A percentile compares a stretch with the other conserved stretches of the same genome.
Conservation (phyloP, 1,284 basidiomycete genomes). For the Fomitopsis pinicola region DNA sequence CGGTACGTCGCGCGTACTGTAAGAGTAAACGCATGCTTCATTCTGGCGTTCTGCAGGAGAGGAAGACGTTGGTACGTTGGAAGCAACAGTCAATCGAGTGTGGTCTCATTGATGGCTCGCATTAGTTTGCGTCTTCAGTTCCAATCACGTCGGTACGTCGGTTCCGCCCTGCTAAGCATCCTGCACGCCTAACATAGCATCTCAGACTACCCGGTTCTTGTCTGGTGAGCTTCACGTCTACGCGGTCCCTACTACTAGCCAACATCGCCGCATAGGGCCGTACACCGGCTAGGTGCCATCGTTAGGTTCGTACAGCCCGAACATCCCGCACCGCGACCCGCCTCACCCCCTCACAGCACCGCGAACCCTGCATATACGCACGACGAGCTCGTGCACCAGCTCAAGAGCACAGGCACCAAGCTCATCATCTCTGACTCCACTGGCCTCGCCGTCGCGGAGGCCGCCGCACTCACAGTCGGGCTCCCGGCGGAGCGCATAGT, state of each 20-base stretch:
- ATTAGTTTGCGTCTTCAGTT: conserved; percentile 58
- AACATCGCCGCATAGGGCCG: conserved; percentile 50
- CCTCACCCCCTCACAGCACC: conserved; percentile 30
- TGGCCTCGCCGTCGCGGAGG: conserved; percentile 43
- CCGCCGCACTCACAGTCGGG: conserved; percentile 46
- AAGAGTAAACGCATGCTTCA: background rate
- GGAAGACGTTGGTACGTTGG: conserved; percentile 46
- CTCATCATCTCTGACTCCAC: conserved; percentile 62
- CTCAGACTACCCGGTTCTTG: conserved; percentile 64
- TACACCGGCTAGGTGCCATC: conserved; percentile 67
- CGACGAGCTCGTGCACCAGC: conserved; percentile 62
- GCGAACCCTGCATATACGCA: conserved; percentile 69
- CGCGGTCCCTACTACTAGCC: conserved; percentile 21
- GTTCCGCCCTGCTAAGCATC: background rate
- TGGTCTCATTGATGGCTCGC: background rate
- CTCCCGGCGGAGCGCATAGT: conserved; percentile 53
- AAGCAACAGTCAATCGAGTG: background rate
- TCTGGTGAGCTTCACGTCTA: conserved; percentile 49
- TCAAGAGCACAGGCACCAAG: conserved; percentile 50
- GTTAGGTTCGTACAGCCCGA: conserved; percentile 37
- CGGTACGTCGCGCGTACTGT: conserved; percentile 22
- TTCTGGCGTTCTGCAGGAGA: conserved; percentile 23
- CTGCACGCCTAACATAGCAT: background rate
- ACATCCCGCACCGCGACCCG: conserved; percentile 1
- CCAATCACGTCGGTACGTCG: conserved; percentile 53